Evolutionary conservation across 2,329 filamentous ascomycete species (phyloP), one percentile per base, ranked within the genome.

Genomic region (Penicillium rolfsii): DNA sequence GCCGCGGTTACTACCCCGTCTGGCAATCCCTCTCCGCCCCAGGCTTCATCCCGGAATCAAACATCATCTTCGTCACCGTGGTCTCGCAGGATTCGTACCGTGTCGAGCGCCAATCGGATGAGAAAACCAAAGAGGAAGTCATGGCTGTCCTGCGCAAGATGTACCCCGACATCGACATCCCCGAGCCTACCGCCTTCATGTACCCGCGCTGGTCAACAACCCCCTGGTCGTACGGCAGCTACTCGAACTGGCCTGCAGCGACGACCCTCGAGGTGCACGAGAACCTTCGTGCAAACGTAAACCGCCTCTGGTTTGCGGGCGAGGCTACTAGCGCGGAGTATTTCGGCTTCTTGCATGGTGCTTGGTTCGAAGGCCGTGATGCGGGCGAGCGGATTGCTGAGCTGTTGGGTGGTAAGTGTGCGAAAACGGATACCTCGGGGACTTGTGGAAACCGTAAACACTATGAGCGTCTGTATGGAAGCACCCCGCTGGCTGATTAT

Each of bases 1-100:
- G 70, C 5, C 79, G 83, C 7, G 83, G 83, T 9, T 83, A 82
- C 71, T 86, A 84, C 61, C 85, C 89, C 0, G 77, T 89, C 7
- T 91, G 84, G 78, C 88, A 91, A 70, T 88, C 87, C 0, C 76
- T 91, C 0, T 83, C 83, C 0, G 78, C 79, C 0, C 76, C 81
- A 0, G 86, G 82, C 0, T 90, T 90, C 70, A 72, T 87, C 14
- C 82, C 83, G 0, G 86, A 80, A 5, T 88, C 84, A 0, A 85
- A 86, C 62, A 89, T 90, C 60, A 76, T 91, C 38, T 89, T 91
- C 63, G 86, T 81, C 2, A 91, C 88, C 0, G 82, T 89, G 0
- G 83, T 86, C 0, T 79, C 81, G 1, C 76, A 81, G 5, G 78
- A 89, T 59, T 81, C 85, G 5, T 86, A 86, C 67, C 79, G 82